Evolutionary conservation across 1,139 yeast species (phyloP).

Genomic region (Nakaseomyces nivariensis): DNA sequence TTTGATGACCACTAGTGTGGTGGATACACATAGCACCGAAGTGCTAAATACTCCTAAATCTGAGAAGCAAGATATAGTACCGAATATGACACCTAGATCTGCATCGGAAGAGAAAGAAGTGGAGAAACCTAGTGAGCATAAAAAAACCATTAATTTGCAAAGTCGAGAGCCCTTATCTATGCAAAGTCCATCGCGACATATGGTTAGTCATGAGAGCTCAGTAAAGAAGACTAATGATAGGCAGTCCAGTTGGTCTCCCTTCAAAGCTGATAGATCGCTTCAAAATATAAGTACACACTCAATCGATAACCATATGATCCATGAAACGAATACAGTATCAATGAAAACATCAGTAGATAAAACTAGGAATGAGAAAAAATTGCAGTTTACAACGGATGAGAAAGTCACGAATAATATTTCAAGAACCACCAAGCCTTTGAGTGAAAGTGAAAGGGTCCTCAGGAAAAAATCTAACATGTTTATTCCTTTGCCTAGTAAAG

Average conservation of each 20-base stretch:
- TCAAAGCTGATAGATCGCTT: background rate
- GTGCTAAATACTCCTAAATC: background rate
- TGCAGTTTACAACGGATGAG: background rate
- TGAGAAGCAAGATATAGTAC: background rate
- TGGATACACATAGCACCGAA: background rate
- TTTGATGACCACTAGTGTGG: background rate
- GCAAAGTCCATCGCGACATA: background rate
- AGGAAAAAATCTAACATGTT: conserved; percentile 28
- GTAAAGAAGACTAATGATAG: background rate
- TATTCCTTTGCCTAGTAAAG: conserved; percentile 28
- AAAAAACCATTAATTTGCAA: background rate
- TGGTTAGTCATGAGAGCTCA: background rate
- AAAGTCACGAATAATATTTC: background rate
- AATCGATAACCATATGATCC: background rate
- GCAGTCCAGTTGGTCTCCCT: background rate
- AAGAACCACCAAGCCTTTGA: background rate
- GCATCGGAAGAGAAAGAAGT: conserved; percentile 1
- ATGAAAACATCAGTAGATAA: background rate
- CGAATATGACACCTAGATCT: conserved; percentile 7
- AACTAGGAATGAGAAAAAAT: background rate
- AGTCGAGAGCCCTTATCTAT: background rate
- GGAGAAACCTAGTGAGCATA: background rate
- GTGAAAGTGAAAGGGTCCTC: conserved; percentile 5
- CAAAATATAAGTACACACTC: background rate
- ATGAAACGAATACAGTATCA: background rate